Percentiles rank a stretch among this genome's conserved stretches.
These are phyloP conservation scores for Kentomonas sorsogonicus DNA, from an alignment of 208 protist species.

Conservation along the genomic window DNA sequence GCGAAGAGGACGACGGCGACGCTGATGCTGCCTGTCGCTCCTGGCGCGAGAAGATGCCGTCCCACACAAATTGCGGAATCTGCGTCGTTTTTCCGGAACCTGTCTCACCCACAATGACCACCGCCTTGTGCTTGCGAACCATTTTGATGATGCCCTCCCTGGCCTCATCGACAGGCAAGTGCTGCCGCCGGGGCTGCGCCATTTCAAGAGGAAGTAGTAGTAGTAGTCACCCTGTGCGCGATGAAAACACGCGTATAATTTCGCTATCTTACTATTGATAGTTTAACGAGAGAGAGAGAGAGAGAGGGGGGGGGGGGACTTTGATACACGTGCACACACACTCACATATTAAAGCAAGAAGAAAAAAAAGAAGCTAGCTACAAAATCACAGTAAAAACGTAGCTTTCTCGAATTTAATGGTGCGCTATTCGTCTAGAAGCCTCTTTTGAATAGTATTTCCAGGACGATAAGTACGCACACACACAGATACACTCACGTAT, in stretches of 20 bases:
- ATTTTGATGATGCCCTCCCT: conserved; percentile 69
- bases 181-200: conserved; percentile 11
- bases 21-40: background rate
- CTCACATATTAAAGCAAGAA: background rate
- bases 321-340: background rate
- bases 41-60: conserved; percentile 60
- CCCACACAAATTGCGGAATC: conserved; percentile 93
- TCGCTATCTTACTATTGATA: background rate
- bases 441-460: background rate
- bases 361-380: background rate
- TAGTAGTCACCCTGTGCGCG: background rate
- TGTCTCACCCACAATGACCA: conserved; percentile 92
- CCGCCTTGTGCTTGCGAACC: conserved; percentile 69
- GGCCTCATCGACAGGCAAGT: conserved; percentile 80
- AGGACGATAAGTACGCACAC: too few relatives aligned
- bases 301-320: background rate
- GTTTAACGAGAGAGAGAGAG: background rate
- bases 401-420: background rate
- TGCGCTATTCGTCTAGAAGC: conserved; percentile 1
- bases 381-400: background rate
- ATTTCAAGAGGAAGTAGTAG: conserved; percentile 7
- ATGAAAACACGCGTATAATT: conserved; percentile 1
- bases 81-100: conserved; percentile 92
- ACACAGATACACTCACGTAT: too few relatives aligned
- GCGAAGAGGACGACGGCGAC: background rate